Conservation (phyloP, 768 basidiomycete species). For the Arthromyces matolae region DNA sequence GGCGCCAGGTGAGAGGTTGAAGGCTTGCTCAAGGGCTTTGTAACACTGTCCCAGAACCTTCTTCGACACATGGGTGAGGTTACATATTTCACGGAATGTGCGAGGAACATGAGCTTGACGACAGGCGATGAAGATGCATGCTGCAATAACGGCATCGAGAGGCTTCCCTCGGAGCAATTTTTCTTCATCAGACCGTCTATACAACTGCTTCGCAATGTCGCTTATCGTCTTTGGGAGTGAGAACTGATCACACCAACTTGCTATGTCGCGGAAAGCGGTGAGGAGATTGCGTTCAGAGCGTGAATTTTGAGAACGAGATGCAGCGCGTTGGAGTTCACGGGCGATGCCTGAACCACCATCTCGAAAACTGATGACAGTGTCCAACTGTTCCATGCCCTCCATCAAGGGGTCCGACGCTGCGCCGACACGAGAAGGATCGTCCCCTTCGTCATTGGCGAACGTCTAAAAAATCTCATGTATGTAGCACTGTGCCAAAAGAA, state of each 20-base stretch:
- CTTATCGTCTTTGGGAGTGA: constrained; percentile 90
- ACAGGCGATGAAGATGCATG: constrained; percentile 97
- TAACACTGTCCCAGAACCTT: constrained; percentile 94
- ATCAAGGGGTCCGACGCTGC: constrained; percentile 90
- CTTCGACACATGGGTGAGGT: constrained; percentile 90
- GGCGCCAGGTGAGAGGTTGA: constrained; percentile 83
- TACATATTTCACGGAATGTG: constrained; percentile 94
- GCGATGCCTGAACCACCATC: constrained; percentile 94
- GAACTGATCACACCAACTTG: constrained; percentile 93
- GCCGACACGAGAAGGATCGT: constrained; percentile 99
- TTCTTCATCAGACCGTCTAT: constrained; percentile 96
- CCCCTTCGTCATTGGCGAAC: constrained; percentile 98
- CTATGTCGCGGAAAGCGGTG: constrained; percentile 87
- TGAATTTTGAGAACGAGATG: constrained; percentile 72
- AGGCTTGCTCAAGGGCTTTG: constrained; percentile 82
- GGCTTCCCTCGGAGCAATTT: constrained; percentile 89
- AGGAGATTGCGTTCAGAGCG: constrained; percentile 84
- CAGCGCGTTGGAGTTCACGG: constrained; percentile 88
- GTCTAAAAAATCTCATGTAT: constrained; percentile 51
- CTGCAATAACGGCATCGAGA: constrained; percentile 90
- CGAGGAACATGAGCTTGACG: constrained; percentile 93
- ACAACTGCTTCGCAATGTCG: constrained; percentile 95
- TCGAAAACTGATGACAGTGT: constrained; percentile 92
- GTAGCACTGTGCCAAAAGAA: constrained; percentile 10
- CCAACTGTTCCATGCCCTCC: constrained; percentile 92